A percentile compares a stretch with the other conserved stretches of the same genome.
These are phyloP conservation scores for Turnera subulata DNA, from an alignment of 345 rosid species.

Conservation along the genomic window DNA sequence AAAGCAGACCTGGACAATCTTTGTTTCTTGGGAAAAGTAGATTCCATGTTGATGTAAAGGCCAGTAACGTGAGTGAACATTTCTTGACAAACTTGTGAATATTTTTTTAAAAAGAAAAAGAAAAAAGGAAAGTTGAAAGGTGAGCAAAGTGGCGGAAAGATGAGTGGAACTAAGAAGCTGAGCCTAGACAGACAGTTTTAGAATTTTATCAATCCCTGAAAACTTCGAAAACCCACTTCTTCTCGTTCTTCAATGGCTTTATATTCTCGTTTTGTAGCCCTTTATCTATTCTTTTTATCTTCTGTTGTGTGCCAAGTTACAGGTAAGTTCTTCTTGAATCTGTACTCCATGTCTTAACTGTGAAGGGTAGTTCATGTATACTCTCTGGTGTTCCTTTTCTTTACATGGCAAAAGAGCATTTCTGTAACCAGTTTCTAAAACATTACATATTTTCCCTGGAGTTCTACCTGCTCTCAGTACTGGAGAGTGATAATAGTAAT, in stretches of 20 bases:
- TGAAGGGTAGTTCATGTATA: not conserved
- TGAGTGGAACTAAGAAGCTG: conserved; percentile 14
- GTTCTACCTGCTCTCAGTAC: no score
- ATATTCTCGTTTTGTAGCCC: conserved; percentile 29
- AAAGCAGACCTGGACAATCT: conserved; percentile 11
- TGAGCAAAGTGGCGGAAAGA: conserved; percentile 3
- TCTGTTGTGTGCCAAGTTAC: conserved; percentile 23
- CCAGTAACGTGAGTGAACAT: conserved; percentile 24
- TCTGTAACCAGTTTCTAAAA: no score
- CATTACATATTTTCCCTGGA: no score
- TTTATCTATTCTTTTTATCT: conserved; percentile 29
- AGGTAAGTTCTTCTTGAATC: conserved; percentile 20
- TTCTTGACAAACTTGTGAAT: conserved; percentile 24
- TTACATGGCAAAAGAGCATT: not conserved
- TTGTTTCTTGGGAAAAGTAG: conserved; percentile 32
- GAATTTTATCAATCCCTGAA: conserved; percentile 11
- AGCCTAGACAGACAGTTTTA: conserved; percentile 7
- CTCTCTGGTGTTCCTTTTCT: no score
- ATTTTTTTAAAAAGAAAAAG: no score
- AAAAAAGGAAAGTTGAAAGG: not conserved
- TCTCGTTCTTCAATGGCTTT: conserved; percentile 51
- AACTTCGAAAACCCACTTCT: conserved; percentile 5
- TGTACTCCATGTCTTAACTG: not conserved
- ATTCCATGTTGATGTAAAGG: conserved; percentile 33
- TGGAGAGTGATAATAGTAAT: no score